A percentile compares a stretch with the other conserved stretches of the same genome.
Evolutionary conservation across 176 grass and related monocot genomes (phyloP).

Genomic region (Rhynchospora breviuscula): DNA sequence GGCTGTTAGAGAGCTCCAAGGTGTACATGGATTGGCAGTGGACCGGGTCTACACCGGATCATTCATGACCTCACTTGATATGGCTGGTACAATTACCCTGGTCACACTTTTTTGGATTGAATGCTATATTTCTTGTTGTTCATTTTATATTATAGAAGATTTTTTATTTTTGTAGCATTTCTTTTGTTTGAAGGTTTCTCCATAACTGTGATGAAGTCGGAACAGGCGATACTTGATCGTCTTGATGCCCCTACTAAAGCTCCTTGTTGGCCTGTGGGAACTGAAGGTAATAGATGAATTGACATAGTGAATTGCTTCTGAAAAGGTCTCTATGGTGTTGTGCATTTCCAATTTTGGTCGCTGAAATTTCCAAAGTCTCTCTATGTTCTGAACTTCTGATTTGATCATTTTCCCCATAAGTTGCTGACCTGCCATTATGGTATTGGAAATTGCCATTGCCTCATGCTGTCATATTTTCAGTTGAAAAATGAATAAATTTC

Average conservation of each 20-base stretch:
- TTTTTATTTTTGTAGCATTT: neutral
- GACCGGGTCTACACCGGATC: conserved; percentile 52
- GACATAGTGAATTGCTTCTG: neutral
- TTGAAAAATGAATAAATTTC: neutral
- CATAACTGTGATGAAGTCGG: conserved; percentile 41
- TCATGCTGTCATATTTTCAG: neutral
- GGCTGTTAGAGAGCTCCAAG: conserved; percentile 36
- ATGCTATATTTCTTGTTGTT: neutral
- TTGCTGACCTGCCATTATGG: neutral
- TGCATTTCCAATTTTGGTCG: neutral
- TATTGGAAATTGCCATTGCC: neutral
- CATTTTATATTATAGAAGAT: neutral
- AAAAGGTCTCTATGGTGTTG: neutral
- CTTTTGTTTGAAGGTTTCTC: conserved; percentile 39
- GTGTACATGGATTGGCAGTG: conserved; percentile 38
- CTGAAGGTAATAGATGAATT: conserved; percentile 36
- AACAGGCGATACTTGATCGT: conserved; percentile 23
- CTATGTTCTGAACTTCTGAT: neutral
- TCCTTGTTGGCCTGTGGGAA: conserved; percentile 45
- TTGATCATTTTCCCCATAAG: neutral
- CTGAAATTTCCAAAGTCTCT: neutral
- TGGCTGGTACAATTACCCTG: conserved; percentile 33
- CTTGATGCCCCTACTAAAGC: conserved; percentile 45
- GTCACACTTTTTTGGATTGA: neutral
- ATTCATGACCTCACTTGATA: conserved; percentile 56